Evolutionary conservation across 2,329 filamentous ascomycete species (phyloP), one percentile per base, ranked within the genome.

Genomic region (Epichloe sylvatica): DNA sequence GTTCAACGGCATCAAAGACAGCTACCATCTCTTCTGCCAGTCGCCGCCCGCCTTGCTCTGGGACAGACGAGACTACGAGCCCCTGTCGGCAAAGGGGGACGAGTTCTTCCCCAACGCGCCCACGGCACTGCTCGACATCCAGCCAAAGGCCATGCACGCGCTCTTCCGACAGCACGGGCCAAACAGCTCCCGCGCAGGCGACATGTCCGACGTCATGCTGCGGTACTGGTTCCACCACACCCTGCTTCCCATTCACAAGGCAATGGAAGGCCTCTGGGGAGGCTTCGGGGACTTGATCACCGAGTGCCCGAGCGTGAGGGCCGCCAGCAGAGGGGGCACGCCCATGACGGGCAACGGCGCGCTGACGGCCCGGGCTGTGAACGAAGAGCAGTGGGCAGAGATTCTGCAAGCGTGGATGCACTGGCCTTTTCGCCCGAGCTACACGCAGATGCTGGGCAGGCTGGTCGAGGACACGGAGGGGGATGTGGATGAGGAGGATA

Each of bases 31-130:
- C 15, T 70, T 74, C 57, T 62, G 67, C 46, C 69, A 74, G 62
- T 57, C 70, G 0, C 69, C 73, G 1, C 75, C 79, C 0, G 57
- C 73, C 1, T 63, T 91, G 3, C 58, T 71, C 25, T 90, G 82
- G 79, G 87, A 94, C 63, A 73, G 76, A 1, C 80, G 89, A 15
- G 67, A 70, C 2, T 80, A 78, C 58, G 86, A 94, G 58, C 84
- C 87, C 0, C 69, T 95, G 15, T 64, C 69, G 23, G 74, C 78
- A 3, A 52, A 69, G 4, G 47, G 64, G 0, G 59, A 74, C 1
- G 89, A 94, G 55, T 83, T 87, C 58, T 86, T 74, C 62, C 87
- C 86, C 1, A 69, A 74, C 23, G 64, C 71, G 8, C 67, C 71
- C 6, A 69, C 78, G 49, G 66, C 70, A 11, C 75, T 91, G 3